A percentile compares a stretch with the other conserved stretches of the same genome.
These are phyloP conservation scores for Aschersonia sp. DNA, from an alignment of 2,329 filamentous ascomycete genomes.

Conservation along the genomic window DNA sequence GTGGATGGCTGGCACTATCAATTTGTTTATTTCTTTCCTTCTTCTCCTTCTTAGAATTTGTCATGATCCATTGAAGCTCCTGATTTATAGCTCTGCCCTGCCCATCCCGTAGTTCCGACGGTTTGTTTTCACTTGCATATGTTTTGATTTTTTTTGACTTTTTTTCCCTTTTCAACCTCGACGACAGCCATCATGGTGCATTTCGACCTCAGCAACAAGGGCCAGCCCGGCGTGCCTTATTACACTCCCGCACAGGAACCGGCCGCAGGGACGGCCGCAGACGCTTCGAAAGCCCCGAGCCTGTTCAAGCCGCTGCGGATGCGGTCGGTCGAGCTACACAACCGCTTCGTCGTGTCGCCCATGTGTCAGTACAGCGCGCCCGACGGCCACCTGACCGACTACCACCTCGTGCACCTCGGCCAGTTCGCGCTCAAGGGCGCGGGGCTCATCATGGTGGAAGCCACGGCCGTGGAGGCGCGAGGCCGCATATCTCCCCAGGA, in stretches of 20 bases:
- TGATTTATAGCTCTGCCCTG: background rate
- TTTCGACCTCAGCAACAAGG: constrained; percentile 16
- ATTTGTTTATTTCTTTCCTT: too few relatives aligned
- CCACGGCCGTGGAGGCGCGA: constrained; percentile 58
- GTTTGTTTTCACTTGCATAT: background rate
- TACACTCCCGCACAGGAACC: constrained; percentile 41
- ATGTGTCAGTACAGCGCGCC: constrained; percentile 47
- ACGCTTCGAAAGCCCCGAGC: constrained; percentile 28
- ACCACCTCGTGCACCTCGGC: constrained; percentile 61
- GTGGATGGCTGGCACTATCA: too few relatives aligned
- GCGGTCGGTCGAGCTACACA: constrained; percentile 35
- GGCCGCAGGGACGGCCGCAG: constrained; percentile 31
- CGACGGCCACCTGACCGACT: constrained; percentile 60
- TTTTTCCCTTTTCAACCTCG: background rate
- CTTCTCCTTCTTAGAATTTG: background rate
- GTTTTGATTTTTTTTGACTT: background rate
- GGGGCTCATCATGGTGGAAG: constrained; percentile 62
- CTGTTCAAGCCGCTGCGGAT: constrained; percentile 42
- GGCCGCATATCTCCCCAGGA: constrained; percentile 77
- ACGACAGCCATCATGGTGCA: background rate
- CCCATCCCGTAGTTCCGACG: too few relatives aligned
- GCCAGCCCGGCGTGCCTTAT: constrained; percentile 31
- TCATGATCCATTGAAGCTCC: background rate
- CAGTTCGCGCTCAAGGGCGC: constrained; percentile 66
- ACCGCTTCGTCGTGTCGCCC: constrained; percentile 43